Base-by-base conservation (phyloP, 805 yeast genomes). In the Pichia heedii region DNA sequence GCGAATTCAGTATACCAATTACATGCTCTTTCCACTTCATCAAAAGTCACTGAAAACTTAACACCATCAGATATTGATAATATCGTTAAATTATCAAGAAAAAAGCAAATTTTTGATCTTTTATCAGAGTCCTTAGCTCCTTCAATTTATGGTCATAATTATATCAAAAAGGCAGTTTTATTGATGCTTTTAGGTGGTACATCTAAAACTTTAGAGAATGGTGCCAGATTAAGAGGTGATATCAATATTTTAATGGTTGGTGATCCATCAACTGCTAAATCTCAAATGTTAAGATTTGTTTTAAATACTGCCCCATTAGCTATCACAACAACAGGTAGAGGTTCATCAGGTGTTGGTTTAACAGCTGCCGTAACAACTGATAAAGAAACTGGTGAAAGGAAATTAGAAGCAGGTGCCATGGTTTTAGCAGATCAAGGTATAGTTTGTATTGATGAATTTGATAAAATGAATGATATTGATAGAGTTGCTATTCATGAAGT, bases 301-400 rank as follows among this genome's bases (percentile, higher is more conserved):
- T 71, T 93, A 49, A 93, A 90, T 61, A 90, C 97, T 1, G 98
- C 98, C 1, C 72, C 95, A 1, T 70, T 93, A 54, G 97, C 97
- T 3, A 88, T 93, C 54, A 97, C 97, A 22, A 93, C 98, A 1
- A 93, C 98, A 0, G 98, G 98, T 70, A 80, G 96, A 63, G 98
- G 98, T 50, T 90, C 97, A n/a, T 89, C 97, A 1, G 98, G 98
- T 63, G 98, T 93, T 37, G 98, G 98, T 86, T 74, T 93, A 57
- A 93, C 98, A 0, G 98, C 98, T 18, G 98, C 98, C 1, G 98
- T 93, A 3, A 89, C 97, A 7, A 76, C 89, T 1, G 98, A 93
- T 64, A 83, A 81, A 56, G 98, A 93, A 63, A 93, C 98, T 0
- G 97, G 97, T 47, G 98, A 93, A 66, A 74, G 97, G 56, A 76